Base-by-base conservation (phyloP, 2,329 filamentous ascomycete genomes). In the Alternaria conjuncta region DNA sequence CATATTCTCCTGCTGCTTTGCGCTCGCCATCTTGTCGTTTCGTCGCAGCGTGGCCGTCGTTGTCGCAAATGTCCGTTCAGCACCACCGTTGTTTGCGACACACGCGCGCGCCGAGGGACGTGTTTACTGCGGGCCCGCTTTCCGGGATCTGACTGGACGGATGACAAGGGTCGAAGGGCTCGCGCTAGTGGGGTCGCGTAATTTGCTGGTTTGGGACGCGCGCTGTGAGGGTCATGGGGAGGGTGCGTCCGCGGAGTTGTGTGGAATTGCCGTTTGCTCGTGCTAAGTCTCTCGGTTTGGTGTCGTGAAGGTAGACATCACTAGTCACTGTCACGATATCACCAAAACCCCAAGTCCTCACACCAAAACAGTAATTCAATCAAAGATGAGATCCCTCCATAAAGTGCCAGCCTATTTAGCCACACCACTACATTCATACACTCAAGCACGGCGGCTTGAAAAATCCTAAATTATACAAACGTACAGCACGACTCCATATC, bases 1-100 rank as follows among this genome's bases (percentile, higher is more conserved):
- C 69, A 88, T 85, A 36, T 80, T 84, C 67, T 83, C 82, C 57
- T 82, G 79, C 64, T 85, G 82, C 64, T 82, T 81, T 49, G 75
- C 63, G 46, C 74, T 80, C 64, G 82, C 79, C 83, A 85, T 85
- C 13, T 60, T 70, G 57, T 25, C 12, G 54, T 26, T 18, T 25
- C 10, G 12, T 57, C 13, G 45, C 6, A 26, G 50, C 28, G 57
- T 57, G 41, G 25, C 43, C 44, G 47, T 53, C 32, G 55, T 61
- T 62, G 65, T 63, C 64, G 66, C 64, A 55, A 55, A 60, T 30
- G 45, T 20, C 8, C 25, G 25, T 26, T 26, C 25, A 26, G 25
- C 25, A 26, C 25, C 25, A 28, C 26, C 9, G 26, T 57, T 73
- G 68, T 69, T 69, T 72, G 69, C 67, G 68, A 69, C 67, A 69